These are phyloP conservation scores for Chamaecrista fasciculata DNA, from an alignment of 306 rosid genomes.

Conservation along the genomic window DNA sequence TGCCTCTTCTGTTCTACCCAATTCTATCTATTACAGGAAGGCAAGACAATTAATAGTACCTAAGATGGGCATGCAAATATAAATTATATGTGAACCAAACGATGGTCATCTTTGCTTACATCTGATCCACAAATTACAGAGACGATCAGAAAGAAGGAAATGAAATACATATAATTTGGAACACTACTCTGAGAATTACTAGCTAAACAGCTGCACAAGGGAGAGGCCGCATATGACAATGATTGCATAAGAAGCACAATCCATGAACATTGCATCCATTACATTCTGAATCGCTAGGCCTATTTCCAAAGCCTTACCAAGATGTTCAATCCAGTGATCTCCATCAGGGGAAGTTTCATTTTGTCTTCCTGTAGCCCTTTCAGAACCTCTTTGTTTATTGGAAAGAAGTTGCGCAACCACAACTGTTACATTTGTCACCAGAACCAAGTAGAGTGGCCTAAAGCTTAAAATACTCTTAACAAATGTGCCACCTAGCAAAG, in stretches of 20 bases:
- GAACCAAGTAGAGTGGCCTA: slow-evolving; percentile 63
- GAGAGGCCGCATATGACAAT: slow-evolving; percentile 66
- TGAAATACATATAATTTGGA: background rate
- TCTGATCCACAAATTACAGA: slow-evolving; percentile 1
- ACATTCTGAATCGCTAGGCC: slow-evolving; percentile 48
- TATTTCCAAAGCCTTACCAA: slow-evolving; percentile 47
- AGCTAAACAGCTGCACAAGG: slow-evolving; percentile 19
- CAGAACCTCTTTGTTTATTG: slow-evolving; percentile 31
- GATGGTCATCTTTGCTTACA: background rate
- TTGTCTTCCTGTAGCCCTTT: slow-evolving; percentile 18
- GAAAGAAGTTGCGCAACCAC: slow-evolving; percentile 53
- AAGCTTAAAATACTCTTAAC: slow-evolving; percentile 41
- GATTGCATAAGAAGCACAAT: slow-evolving; percentile 61
- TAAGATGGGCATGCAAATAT: background rate
- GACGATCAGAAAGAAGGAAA: background rate
- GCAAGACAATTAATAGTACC: background rate
- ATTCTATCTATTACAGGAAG: background rate
- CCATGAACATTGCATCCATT: slow-evolving; percentile 71
- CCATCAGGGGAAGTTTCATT: slow-evolving; percentile 22
- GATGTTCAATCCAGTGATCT: slow-evolving; percentile 38
- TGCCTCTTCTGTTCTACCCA: background rate
- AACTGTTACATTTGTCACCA: slow-evolving; percentile 57
- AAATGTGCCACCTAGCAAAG: slow-evolving; percentile 37
- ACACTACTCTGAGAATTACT: slow-evolving; percentile 21
- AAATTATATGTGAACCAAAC: background rate